Evolutionary conservation across 345 rosid species (phyloP), one percentile per base, ranked within the genome.

Genomic region (Passiflora organensis): DNA sequence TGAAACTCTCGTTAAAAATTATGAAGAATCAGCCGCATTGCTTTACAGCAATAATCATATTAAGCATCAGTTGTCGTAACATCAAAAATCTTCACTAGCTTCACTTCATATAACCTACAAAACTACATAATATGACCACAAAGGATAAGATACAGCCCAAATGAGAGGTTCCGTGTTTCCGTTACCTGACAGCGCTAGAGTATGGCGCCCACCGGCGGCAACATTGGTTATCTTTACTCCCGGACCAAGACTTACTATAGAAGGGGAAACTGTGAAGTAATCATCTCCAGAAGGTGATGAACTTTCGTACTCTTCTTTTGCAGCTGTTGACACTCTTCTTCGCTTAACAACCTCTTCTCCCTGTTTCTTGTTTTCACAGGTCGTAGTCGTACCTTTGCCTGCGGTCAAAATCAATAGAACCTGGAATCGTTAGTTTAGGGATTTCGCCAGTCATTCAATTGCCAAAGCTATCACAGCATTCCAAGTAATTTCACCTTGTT

Each of bases 191-290:
- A 91, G 66, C 16, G 75, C 89, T 54, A 87, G 65, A 54, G 94
- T 83, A 63, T 91, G 94, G 53, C 89, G 84, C 22, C 95, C 97
- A 60, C 95, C 94, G 37, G 87, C 78, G 46, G 97, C 90, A 42
- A 87, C 97, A 45, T 47, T 62, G 58, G 64, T 70, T 57, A 90
- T 76, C 76, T 68, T 87, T 53, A 90, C 87, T 71, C 89, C 91
- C 34, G 80, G 94, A 63, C 79, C 78, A 22, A 83, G 45, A 50
- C 61, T 72, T 48, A 81, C 87, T 22, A 74, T 58, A 45, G 72
- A 72, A 47, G 94, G 94, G 16, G 78, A 69, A 55, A 48, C 53
- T 1, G 80, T 62, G 60, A 82, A 83, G 56, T 64, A 78, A 12
- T 85, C 87, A 25, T 80, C 89, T 39, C 74, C 81, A 54, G 76